Percentiles rank a stretch among this genome's conserved stretches.
Evolutionary conservation across 2,329 filamentous ascomycete species (phyloP).

Genomic region (Arthrobotrys sphaeroides): DNA sequence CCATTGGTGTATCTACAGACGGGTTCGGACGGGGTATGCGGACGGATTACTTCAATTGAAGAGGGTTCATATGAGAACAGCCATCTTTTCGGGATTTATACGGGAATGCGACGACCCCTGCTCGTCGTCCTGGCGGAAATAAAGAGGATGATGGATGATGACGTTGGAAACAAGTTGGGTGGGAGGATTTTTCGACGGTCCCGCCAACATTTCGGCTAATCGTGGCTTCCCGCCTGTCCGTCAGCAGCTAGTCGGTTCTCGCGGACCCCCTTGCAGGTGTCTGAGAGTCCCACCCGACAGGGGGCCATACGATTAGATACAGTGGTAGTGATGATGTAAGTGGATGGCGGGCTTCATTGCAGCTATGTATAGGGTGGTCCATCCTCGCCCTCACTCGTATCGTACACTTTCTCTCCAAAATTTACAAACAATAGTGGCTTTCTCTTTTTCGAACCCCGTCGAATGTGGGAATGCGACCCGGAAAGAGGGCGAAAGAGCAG

Average conservation of each 20-base stretch:
- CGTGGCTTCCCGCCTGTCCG: constrained; percentile 13
- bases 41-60: neutral
- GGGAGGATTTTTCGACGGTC: neutral
- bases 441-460: constrained; percentile 20
- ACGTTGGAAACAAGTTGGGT: neutral
- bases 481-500: neutral
- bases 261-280: constrained; percentile 28
- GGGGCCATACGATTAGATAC: neutral
- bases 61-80: neutral
- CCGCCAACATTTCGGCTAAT: constrained; percentile 17
- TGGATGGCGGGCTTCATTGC: neutral
- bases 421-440: neutral
- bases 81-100: neutral
- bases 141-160: neutral
- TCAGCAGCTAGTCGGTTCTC: neutral
- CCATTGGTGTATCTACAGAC: constrained; percentile 3
- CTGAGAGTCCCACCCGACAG: neutral
- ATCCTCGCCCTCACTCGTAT: neutral
- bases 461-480: constrained; percentile 8
- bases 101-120: neutral
- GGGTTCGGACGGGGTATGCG: neutral
- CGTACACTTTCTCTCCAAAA: constrained; percentile 4
- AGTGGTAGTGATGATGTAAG: neutral
- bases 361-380: neutral
- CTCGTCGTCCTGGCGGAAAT: neutral